These are phyloP conservation scores for Fusarium nurragi DNA, from an alignment of 2,329 filamentous ascomycete genomes.

Conservation along the genomic window DNA sequence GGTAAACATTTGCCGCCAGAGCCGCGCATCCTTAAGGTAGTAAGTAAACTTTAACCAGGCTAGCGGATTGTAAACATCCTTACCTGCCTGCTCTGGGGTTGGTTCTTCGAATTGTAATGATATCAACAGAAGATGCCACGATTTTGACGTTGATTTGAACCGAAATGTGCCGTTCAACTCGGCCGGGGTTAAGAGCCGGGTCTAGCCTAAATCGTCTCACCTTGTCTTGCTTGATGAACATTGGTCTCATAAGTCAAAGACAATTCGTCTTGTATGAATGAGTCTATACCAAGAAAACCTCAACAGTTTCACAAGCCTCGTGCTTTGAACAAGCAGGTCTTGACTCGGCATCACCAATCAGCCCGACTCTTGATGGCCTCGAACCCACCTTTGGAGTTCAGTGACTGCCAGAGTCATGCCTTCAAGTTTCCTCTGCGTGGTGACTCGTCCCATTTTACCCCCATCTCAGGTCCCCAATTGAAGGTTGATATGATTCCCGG, in stretches of 20 bases:
- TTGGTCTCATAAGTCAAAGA: conserved; percentile 3
- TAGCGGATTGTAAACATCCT: conserved; percentile 24
- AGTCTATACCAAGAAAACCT: not conserved
- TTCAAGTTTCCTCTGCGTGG: conserved; percentile 1
- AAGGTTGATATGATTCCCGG: conserved; percentile 25
- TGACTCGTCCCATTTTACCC: conserved; percentile 34
- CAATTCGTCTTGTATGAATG: not conserved
- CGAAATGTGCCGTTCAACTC: conserved; percentile 18
- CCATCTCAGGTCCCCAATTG: conserved; percentile 17
- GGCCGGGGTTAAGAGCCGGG: conserved; percentile 32
- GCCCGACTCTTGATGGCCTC: conserved; percentile 34
- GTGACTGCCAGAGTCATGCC: conserved; percentile 11
- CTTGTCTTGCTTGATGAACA: conserved; percentile 28
- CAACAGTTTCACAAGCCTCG: not conserved
- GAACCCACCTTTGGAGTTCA: conserved; percentile 30
- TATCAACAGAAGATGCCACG: conserved; percentile 17
- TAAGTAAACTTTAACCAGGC: conserved; percentile 10
- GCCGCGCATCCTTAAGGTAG: conserved; percentile 26
- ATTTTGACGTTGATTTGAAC: conserved; percentile 12
- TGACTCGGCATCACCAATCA: conserved; percentile 24
- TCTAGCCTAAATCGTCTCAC: conserved; percentile 44
- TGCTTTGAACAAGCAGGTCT: not conserved
- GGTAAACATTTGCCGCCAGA: conserved; percentile 38
- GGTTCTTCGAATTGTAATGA: not conserved
- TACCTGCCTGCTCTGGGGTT: conserved; percentile 2